Conservation (phyloP, 2,329 filamentous ascomycete genomes). For the Zasmidium citrigriseum region DNA sequence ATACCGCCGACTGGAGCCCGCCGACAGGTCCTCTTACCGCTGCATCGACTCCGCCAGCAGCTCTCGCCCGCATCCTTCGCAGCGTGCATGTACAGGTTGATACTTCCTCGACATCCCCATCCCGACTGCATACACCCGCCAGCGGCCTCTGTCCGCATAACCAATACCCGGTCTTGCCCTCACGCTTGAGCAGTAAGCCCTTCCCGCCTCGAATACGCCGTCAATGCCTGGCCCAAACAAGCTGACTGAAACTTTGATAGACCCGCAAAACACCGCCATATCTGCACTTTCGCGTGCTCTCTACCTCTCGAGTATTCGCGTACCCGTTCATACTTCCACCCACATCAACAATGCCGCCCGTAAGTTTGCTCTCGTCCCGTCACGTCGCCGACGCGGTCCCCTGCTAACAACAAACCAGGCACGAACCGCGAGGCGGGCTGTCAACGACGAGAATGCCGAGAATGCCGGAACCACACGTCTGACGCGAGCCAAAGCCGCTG, state of each 20-base stretch:
- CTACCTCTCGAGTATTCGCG: not conserved
- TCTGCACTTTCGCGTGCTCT: conserved; percentile 24
- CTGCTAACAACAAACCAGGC: conserved; percentile 55
- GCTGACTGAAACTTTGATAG: conserved; percentile 31
- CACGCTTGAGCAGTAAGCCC: conserved; percentile 13
- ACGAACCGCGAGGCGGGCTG: conserved; percentile 72
- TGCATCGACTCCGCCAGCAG: conserved; percentile 19
- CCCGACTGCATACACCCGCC: conserved; percentile 22
- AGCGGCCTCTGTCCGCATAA: conserved; percentile 21
- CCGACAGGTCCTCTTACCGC: conserved; percentile 8
- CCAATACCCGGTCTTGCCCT: conserved; percentile 20
- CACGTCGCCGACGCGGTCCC: conserved; percentile 8
- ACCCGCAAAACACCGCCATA: conserved; percentile 19
- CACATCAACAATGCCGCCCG: conserved; percentile 39
- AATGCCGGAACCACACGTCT: conserved; percentile 69
- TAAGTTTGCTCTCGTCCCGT: conserved; percentile 25
- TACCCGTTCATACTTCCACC: conserved; percentile 9
- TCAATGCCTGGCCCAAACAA: conserved; percentile 19
- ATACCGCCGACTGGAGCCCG: conserved; percentile 8
- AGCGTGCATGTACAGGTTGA: conserved; percentile 35
- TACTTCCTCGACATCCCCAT: conserved; percentile 26
- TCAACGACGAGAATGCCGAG: conserved; percentile 94
- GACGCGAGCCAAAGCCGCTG: conserved; percentile 89
- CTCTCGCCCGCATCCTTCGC: conserved; percentile 22
- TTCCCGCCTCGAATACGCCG: conserved; percentile 9